Base-by-base conservation (phyloP, 2,329 filamentous ascomycete species). In the Incumbomyces lentus region DNA sequence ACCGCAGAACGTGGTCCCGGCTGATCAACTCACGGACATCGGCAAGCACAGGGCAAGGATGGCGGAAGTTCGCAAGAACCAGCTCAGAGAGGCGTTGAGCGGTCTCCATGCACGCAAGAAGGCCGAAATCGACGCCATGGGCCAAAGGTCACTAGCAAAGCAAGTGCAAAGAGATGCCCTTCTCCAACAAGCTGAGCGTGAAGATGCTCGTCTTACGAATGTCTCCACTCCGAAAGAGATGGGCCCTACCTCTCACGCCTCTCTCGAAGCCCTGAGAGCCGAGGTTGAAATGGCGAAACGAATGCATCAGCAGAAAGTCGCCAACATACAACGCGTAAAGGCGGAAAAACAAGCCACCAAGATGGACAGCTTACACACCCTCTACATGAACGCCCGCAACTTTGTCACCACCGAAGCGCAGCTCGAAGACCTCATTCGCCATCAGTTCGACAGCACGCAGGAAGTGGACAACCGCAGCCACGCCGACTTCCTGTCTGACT, bases 371-470 rank as follows among this genome's bases (percentile, higher is more conserved):
- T 68, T 98, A 26, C 86, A 95, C 66, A 81, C 86, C 49, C 75
- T 98, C 11, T 98, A 98, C 68, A 84, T 92, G 68, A 84, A 88
- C 57, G 88, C 92, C 4, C 78, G 84, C 19, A 71, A 78, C 33
- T 98, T 96, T 68, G 95, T 98, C 61, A 81, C 87, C 14, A 81
- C 76, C 18, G 88, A 94, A 62, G 68, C 74, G 42, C 82, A 94
- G 62, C 75, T 98, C 30, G 76, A 84, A 56, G 71, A 72, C 13
- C 76, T 80, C 54, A 81, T 95, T 47, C 83, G 93, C 17, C 68
- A 73, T 52, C 73, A 82, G n/a, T 98, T 95, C 67, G 75, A 78
- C 13, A 78, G n/a, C 38, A 11, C 42, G 10, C 16, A 48, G n/a
- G 12, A 64, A 61, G 34, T 63, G 62, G 49, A 55, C 33, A 45